Evolutionary conservation across 169 alveolate genomes (phyloP).

Genomic region (Cryptosporidium tyzzeri): DNA sequence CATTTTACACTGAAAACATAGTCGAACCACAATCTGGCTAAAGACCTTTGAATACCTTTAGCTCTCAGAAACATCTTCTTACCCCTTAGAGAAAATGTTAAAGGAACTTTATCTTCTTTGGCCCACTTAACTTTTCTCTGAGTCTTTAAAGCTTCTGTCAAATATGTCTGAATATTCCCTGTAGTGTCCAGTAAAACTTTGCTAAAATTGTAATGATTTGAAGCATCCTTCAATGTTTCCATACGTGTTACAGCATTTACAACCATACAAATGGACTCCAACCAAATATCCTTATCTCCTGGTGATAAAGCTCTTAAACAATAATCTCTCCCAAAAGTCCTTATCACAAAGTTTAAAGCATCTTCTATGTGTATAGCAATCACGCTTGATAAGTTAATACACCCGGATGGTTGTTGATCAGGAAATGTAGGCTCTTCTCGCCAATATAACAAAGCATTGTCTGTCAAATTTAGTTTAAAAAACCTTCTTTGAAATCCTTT

Average conservation of each 20-base stretch:
- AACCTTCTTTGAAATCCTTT: conserved; percentile 68
- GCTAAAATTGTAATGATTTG: conserved; percentile 42
- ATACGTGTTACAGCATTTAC: conserved; percentile 43
- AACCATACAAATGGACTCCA: conserved; percentile 66
- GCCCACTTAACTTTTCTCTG: conserved; percentile 69
- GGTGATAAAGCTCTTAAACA: conserved; percentile 65
- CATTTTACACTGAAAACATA: conserved; percentile 26
- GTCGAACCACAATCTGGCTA: conserved; percentile 60
- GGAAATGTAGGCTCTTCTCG: conserved; percentile 69
- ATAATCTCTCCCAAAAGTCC: conserved; percentile 64
- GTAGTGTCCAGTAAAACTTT: conserved; percentile 10
- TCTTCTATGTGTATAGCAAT: conserved; percentile 62
- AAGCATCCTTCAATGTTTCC: conserved; percentile 66
- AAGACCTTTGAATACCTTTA: conserved; percentile 40
- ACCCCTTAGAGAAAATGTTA: conserved; percentile 64
- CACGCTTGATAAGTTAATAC: conserved; percentile 57
- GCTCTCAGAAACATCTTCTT: conserved; percentile 35
- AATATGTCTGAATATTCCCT: conserved; percentile 31
- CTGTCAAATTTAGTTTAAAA: conserved; percentile 54
- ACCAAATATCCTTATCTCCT: conserved; percentile 73
- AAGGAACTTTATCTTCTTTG: conserved; percentile 56
- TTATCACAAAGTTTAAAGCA: conserved; percentile 67
- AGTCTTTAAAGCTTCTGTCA: conserved; percentile 59
- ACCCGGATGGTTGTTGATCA: conserved; percentile 72
- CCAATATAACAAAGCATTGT: conserved; percentile 73